A percentile compares a stretch with the other conserved stretches of the same genome.
These are phyloP conservation scores for Helicosporidium sp. DNA, from an alignment of 139 green algal species.

Conservation along the genomic window DNA sequence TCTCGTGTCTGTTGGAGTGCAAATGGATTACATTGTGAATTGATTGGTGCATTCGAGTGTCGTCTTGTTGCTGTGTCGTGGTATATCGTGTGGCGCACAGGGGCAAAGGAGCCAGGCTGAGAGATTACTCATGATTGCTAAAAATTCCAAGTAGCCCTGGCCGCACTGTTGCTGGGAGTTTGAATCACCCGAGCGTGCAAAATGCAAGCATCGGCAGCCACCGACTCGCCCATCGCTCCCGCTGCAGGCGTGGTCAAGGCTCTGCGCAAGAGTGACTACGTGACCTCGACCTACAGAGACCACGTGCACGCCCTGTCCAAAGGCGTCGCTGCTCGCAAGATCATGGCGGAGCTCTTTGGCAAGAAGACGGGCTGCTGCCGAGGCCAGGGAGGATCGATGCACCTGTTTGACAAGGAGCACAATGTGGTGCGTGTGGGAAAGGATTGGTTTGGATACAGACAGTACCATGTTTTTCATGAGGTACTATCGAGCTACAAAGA, in stretches of 20 bases:
- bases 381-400: conserved; percentile 90
- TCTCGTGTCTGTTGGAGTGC: background rate
- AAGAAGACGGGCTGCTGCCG: conserved; percentile 90
- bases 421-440: conserved; percentile 39
- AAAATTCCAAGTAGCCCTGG: background rate
- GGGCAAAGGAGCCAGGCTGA: too few relatives aligned
- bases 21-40: too few relatives aligned
- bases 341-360: conserved; percentile 97
- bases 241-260: conserved; percentile 27
- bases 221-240: background rate
- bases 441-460: too few relatives aligned
- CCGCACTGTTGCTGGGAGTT: too few relatives aligned
- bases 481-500: too few relatives aligned
- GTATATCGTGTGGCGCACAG: too few relatives aligned
- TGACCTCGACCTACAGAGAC: conserved; percentile 92
- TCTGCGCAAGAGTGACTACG: conserved; percentile 65
- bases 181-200: too few relatives aligned
- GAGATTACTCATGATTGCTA: background rate
- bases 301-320: conserved; percentile 94
- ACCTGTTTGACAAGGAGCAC: conserved; percentile 85
- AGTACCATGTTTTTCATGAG: too few relatives aligned
- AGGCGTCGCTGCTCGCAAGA: conserved; percentile 49
- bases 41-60: too few relatives aligned
- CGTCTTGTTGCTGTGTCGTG: too few relatives aligned
- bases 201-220: background rate